These are phyloP conservation scores for Theileria orientalis DNA, from an alignment of 169 alveolate species.

Conservation along the genomic window DNA sequence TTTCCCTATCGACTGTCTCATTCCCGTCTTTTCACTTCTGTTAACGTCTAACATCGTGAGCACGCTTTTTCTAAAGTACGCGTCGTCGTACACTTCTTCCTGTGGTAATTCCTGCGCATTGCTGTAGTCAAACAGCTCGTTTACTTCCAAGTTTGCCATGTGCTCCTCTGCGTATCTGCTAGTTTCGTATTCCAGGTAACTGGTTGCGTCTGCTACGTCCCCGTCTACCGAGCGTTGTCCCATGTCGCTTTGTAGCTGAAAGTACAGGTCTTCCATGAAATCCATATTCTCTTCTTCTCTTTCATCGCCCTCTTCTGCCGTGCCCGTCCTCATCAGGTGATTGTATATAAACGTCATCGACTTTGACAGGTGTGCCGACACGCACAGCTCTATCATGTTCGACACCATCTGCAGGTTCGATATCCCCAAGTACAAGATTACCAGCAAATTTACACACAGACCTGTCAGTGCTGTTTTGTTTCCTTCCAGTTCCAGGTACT, in stretches of 20 bases:
- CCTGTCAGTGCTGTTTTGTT: not conserved
- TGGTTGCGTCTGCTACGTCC: not conserved
- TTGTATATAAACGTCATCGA: not conserved
- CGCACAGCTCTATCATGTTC: not conserved
- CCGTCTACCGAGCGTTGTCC: not conserved
- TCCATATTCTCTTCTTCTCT: not conserved
- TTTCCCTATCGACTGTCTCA: slow-evolving; percentile 1
- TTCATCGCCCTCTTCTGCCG: not conserved
- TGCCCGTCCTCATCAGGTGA: not conserved
- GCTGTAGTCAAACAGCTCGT: not conserved
- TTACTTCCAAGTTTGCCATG: not conserved
- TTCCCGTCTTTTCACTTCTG: not conserved
- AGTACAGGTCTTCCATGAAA: not conserved
- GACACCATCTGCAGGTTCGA: not conserved
- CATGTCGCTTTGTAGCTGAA: too few relatives aligned
- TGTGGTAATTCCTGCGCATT: not conserved
- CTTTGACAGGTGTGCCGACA: not conserved
- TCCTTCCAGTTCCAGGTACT: not conserved
- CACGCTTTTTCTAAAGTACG: not conserved
- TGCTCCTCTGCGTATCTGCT: too few relatives aligned
- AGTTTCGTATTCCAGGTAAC: too few relatives aligned
- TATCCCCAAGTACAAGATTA: not conserved
- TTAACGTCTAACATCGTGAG: not conserved
- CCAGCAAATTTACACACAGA: not conserved
- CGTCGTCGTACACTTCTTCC: not conserved